A percentile compares a stretch with the other conserved stretches of the same genome.
phyloP scores from a whole-genome alignment of 1,139 yeast species.

The Ogataea hybrid region DNA sequence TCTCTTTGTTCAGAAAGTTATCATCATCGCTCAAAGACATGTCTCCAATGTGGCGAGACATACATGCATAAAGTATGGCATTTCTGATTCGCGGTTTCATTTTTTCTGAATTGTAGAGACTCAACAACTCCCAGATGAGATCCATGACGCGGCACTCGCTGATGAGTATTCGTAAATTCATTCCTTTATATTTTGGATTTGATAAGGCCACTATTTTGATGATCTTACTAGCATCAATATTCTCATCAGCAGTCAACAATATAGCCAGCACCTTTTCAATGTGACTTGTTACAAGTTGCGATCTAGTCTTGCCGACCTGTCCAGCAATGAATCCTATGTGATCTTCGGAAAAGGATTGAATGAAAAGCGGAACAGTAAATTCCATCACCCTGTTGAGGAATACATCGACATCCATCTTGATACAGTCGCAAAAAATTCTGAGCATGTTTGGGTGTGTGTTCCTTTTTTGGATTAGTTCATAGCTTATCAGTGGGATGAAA shows the following conservation, averaged over 20 bases:
- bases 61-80: conserved; percentile 43
- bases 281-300: conserved; percentile 30
- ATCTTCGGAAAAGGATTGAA: conserved; percentile 63
- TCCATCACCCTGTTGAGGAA: conserved; percentile 69
- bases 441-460: conserved; percentile 52
- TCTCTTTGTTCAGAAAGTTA: conserved; percentile 20
- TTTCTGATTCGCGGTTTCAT: conserved; percentile 34
- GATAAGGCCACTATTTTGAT: conserved; percentile 54
- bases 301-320: conserved; percentile 28
- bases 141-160: conserved; percentile 40
- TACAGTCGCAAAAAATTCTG: conserved; percentile 57
- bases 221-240: conserved; percentile 48
- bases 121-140: conserved; percentile 27
- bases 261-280: conserved; percentile 45
- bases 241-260: conserved; percentile 35
- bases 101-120: conserved; percentile 24
- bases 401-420: conserved; percentile 58
- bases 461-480: conserved; percentile 55
- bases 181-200: conserved; percentile 38
- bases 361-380: conserved; percentile 73
- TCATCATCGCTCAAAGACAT: conserved; percentile 6
- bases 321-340: conserved; percentile 57
- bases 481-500: conserved; percentile 71
- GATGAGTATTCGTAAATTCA: conserved; percentile 43
- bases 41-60: conserved; percentile 20